phyloP scores from a whole-genome alignment of 2,329 filamentous ascomycete species.

The Magnaporthiopsis poae region DNA sequence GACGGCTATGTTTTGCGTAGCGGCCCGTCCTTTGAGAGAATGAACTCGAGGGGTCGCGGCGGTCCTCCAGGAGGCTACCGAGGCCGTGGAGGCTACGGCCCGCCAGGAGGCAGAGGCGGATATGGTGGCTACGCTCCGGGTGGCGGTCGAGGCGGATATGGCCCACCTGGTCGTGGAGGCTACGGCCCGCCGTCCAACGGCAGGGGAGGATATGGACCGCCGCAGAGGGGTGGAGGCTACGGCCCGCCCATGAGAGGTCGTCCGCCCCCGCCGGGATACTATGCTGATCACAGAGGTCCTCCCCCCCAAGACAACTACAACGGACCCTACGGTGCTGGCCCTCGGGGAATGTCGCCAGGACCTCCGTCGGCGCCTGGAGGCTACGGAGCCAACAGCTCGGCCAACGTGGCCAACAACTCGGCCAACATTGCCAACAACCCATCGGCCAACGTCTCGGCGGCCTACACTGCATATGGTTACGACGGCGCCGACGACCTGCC shows the following conservation, averaged over 20 bases:
- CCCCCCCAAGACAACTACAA: slow-evolving; percentile 1
- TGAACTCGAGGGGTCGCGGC: slow-evolving; percentile 47
- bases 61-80: slow-evolving; percentile 36
- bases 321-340: slow-evolving; percentile 9
- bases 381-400: slow-evolving; percentile 19
- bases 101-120: slow-evolving; percentile 31
- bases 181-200: slow-evolving; percentile 34
- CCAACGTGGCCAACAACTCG: too few relatives aligned
- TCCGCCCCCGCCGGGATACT: slow-evolving; percentile 35
- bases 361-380: slow-evolving; percentile 23
- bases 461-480: slow-evolving; percentile 35
- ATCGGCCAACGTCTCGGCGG: slow-evolving; percentile 26
- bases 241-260: slow-evolving; percentile 27
- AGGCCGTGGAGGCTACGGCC: slow-evolving; percentile 33
- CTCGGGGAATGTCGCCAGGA: slow-evolving; percentile 27
- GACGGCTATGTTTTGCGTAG: slow-evolving; percentile 38
- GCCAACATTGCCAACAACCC: slow-evolving; percentile 22
- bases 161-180: slow-evolving; percentile 28
- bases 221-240: slow-evolving; percentile 25
- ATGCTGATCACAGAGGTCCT: slow-evolving; percentile 21
- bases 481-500: slow-evolving; percentile 37
- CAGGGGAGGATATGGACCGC: slow-evolving; percentile 24
- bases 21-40: slow-evolving; percentile 37
- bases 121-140: slow-evolving; percentile 30
- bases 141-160: slow-evolving; percentile 23